Evolutionary conservation across 1,284 basidiomycete genomes (phyloP).

Genomic region (Earliella scabrosa): DNA sequence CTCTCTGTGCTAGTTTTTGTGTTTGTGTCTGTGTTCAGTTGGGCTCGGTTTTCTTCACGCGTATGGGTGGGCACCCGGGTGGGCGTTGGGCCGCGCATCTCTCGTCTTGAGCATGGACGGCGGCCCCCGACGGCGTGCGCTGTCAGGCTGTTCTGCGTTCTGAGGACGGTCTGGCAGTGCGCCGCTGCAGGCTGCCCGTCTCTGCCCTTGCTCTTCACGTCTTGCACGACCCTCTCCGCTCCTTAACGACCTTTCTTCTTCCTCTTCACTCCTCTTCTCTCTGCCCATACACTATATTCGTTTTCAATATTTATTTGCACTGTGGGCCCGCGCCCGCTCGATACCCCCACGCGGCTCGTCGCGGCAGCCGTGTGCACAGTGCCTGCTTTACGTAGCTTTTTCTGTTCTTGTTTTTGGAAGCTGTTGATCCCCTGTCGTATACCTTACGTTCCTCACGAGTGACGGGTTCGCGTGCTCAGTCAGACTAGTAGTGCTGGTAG

Average conservation of each 20-base stretch:
- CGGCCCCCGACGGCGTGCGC: background rate
- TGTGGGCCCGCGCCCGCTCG: constrained; percentile 6
- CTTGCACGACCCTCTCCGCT: constrained; percentile 18
- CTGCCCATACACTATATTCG: constrained; percentile 21
- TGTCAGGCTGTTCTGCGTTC: background rate
- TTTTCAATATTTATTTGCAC: constrained; percentile 27
- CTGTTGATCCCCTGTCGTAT: background rate
- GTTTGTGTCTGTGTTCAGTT: constrained; percentile 11
- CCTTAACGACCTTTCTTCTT: constrained; percentile 12
- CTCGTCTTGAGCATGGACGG: background rate
- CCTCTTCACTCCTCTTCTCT: background rate
- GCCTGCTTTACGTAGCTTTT: background rate
- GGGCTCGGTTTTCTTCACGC: constrained; percentile 12
- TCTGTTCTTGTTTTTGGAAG: background rate
- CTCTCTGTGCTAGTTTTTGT: constrained; percentile 12
- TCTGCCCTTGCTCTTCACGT: constrained; percentile 9
- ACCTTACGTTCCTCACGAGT: no score
- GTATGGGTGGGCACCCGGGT: constrained; percentile 15
- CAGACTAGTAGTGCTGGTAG: no score
- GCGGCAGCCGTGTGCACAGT: constrained; percentile 2
- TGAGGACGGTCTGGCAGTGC: background rate
- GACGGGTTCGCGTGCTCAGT: no score
- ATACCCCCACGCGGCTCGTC: background rate
- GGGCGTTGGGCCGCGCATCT: constrained; percentile 1
- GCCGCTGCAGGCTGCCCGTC: constrained; percentile 3